Percentiles rank a stretch among this genome's conserved stretches.
These are phyloP conservation scores for Pseudophaeomoniella oleicola DNA, from an alignment of 2,329 filamentous ascomycete genomes.

Conservation along the genomic window DNA sequence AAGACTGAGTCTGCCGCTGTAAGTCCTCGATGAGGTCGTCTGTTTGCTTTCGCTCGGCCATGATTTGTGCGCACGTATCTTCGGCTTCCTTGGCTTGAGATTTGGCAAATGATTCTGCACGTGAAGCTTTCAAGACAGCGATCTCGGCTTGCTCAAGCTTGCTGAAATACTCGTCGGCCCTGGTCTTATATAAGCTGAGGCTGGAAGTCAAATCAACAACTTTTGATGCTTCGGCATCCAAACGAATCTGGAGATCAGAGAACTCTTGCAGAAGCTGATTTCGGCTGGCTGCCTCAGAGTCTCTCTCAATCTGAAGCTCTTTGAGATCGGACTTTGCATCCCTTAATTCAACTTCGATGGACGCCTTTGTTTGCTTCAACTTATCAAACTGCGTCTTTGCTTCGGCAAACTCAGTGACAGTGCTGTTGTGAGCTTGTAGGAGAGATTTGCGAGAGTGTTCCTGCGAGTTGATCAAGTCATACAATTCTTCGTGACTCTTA, in stretches of 20 bases:
- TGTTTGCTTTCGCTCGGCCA: slow-evolving; percentile 85
- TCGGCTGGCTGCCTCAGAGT: slow-evolving; percentile 78
- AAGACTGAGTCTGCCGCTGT: slow-evolving; percentile 74
- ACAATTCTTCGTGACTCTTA: slow-evolving; percentile 84
- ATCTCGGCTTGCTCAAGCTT: slow-evolving; percentile 97
- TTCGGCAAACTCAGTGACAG: slow-evolving; percentile 70
- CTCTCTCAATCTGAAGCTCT: slow-evolving; percentile 62
- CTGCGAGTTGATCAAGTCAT: slow-evolving; percentile 83
- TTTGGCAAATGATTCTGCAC: slow-evolving; percentile 89
- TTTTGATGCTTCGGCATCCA: slow-evolving; percentile 79
- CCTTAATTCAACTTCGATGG: slow-evolving; percentile 72
- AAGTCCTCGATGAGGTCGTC: slow-evolving; percentile 77
- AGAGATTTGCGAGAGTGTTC: slow-evolving; percentile 75
- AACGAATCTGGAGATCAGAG: slow-evolving; percentile 79
- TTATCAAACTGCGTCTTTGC: slow-evolving; percentile 79
- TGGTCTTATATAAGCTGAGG: slow-evolving; percentile 75
- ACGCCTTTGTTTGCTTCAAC: slow-evolving; percentile 65
- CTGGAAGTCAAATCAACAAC: slow-evolving; percentile 71
- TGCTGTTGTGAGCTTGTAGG: slow-evolving; percentile 71
- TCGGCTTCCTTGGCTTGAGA: slow-evolving; percentile 80
- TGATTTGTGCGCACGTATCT: slow-evolving; percentile 75
- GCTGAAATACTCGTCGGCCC: slow-evolving; percentile 91
- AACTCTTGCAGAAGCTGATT: slow-evolving; percentile 84
- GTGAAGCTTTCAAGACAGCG: slow-evolving; percentile 76
- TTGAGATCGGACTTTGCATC: slow-evolving; percentile 72